Evolutionary conservation across 2,329 filamentous ascomycete genomes (phyloP), one percentile per base, ranked within the genome.

Genomic region (Fusarium sp.): DNA sequence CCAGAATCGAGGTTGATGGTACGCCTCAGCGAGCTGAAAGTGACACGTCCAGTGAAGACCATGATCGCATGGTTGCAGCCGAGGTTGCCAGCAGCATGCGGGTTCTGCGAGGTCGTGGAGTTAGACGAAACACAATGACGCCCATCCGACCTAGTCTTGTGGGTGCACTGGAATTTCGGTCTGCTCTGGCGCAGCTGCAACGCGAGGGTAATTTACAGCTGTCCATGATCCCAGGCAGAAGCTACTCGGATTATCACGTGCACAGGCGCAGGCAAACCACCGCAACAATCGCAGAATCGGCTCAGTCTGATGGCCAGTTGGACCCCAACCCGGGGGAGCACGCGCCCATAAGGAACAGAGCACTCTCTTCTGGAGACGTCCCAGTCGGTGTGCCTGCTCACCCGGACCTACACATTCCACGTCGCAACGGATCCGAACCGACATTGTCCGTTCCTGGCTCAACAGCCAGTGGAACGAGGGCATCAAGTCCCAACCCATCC

Each of bases 81-180:
- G 95, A 98, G 81, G 90, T 99, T 79, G 92, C 92, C 42, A 96
- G 91, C 80, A 97, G 94, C 80, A 99, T 99, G 96, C 92, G 95
- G 63, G 87, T 98, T 33, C 91, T 91, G 73, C 90, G 94, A 28
- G 90, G 93, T 2, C 85, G 85, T 36, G 86, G 90, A 51, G 87
- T 87, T 48, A 88, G 91, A 71, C 90, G 92, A 73, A 92, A 91
- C 72, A 94, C 94, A 5, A 88, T 95, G 68, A 95, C 91, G 12
- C 93, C 95, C 0, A 98, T 99, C 70, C 89, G 96, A 47, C 95
- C 96, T 3, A 98, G 96, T 84, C 85, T 99, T 51, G 92, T 99
- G 7, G 96, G 96, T 47, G 96, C 94, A 14, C 86, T 99, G 64
- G 96, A 99, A 82, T 99, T 99, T 77, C 90, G 95, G 75, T 95